Evolutionary conservation across 2,329 filamentous ascomycete genomes (phyloP).

Genomic region (Penicillium decumbens): DNA sequence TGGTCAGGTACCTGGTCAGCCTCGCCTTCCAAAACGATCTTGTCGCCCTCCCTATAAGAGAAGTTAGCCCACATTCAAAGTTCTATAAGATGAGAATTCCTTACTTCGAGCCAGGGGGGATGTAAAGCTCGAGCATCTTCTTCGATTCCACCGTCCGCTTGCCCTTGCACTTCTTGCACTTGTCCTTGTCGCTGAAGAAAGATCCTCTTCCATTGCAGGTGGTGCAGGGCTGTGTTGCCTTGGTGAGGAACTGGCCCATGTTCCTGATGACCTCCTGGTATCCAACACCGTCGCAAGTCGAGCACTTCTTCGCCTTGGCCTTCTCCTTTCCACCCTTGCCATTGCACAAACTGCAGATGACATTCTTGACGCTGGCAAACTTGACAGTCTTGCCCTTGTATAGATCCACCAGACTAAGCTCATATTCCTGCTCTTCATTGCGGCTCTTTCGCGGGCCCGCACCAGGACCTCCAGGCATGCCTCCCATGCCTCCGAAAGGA

Average conservation of each 20-base stretch:
- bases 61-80: not conserved
- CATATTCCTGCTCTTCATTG: slow-evolving; percentile 85
- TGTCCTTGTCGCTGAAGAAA: slow-evolving; percentile 91
- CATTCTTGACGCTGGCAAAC: slow-evolving; percentile 91
- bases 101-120: slow-evolving; percentile 73
- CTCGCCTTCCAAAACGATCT: slow-evolving; percentile 85
- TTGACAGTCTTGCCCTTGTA: slow-evolving; percentile 99
- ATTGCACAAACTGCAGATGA: slow-evolving; percentile 81
- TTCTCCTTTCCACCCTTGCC: slow-evolving; percentile 88
- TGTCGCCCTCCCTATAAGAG: slow-evolving; percentile 63
- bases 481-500: slow-evolving; percentile 49
- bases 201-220: slow-evolving; percentile 80
- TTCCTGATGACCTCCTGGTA: slow-evolving; percentile 72
- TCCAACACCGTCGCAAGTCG: slow-evolving; percentile 77
- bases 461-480: slow-evolving; percentile 38
- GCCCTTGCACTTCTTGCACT: slow-evolving; percentile 98
- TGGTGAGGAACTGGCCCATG: slow-evolving; percentile 79
- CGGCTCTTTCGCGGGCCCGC: slow-evolving; percentile 58
- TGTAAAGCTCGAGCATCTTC: slow-evolving; percentile 95
- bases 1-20: slow-evolving; percentile 88
- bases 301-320: slow-evolving; percentile 76
- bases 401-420: slow-evolving; percentile 85
- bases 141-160: slow-evolving; percentile 79
- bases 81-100: slow-evolving; percentile 8
- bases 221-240: slow-evolving; percentile 72